Conservation (phyloP, 208 protist genomes). For the Acanthamoeba culbertsoni region DNA sequence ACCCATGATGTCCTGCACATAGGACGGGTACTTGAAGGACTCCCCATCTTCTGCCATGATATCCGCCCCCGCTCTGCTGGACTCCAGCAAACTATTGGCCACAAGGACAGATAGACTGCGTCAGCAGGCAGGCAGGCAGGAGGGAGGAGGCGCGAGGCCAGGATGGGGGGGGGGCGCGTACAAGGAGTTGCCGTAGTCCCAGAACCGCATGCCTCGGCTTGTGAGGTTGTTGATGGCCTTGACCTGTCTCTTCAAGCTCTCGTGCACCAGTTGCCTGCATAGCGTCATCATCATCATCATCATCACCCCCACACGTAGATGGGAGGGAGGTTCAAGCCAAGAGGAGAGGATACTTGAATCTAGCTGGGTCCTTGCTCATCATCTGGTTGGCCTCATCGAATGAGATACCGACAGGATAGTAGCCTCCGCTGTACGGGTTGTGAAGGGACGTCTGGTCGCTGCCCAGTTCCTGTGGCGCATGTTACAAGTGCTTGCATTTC, state of each 20-base stretch:
- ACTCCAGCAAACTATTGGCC: slow-evolving; percentile 78
- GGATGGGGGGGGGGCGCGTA: background rate
- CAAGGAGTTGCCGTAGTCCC: slow-evolving; percentile 91
- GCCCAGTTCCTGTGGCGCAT: slow-evolving; percentile 81
- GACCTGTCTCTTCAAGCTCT: slow-evolving; percentile 83
- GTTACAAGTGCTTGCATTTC: background rate
- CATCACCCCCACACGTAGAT: no score
- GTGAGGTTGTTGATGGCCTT: slow-evolving; percentile 82
- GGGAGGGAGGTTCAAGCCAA: no score
- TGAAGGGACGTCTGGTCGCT: slow-evolving; percentile 90
- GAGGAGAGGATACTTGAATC: slow-evolving; percentile 79
- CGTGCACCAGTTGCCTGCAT: slow-evolving; percentile 80
- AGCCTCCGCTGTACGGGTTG: slow-evolving; percentile 90
- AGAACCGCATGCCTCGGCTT: slow-evolving; percentile 79
- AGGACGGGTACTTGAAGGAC: slow-evolving; percentile 87
- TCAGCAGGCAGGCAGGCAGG: no score
- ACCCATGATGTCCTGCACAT: slow-evolving; percentile 92
- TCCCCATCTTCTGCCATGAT: slow-evolving; percentile 76
- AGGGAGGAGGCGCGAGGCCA: no score
- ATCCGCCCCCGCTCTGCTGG: slow-evolving; percentile 82
- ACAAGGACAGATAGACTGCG: background rate
- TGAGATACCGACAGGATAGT: slow-evolving; percentile 87
- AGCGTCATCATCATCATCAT: no score
- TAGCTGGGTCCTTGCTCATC: slow-evolving; percentile 83
- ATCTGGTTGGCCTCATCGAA: slow-evolving; percentile 88